Percentiles rank a stretch among this genome's conserved stretches.
These are phyloP conservation scores for Solanum aculeatissimum DNA, from an alignment of 305 asterid genomes.

Conservation along the genomic window DNA sequence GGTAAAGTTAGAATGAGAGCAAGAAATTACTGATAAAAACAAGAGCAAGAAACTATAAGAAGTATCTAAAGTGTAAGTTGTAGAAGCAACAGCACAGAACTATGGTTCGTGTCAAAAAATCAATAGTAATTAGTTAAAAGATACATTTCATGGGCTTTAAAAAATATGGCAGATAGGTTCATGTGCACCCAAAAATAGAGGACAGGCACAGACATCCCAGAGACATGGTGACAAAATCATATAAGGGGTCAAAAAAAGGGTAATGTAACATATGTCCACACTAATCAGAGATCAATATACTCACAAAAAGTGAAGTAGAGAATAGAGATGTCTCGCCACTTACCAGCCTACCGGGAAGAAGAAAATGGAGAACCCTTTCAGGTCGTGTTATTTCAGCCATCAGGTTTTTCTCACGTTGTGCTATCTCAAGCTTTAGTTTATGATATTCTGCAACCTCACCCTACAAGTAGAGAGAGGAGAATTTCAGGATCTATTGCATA, in stretches of 20 bases:
- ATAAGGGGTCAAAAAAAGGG: neutral
- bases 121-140: neutral
- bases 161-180: neutral
- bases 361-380: conserved; percentile 79
- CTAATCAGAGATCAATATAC: neutral
- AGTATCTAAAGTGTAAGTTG: neutral
- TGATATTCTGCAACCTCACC: conserved; percentile 89
- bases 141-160: neutral
- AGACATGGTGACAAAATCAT: neutral
- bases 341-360: conserved; percentile 97
- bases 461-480: conserved; percentile 24
- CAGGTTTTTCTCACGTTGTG: conserved; percentile 70
- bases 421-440: conserved; percentile 71
- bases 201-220: neutral
- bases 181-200: neutral
- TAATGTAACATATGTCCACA: neutral
- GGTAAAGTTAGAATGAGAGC: neutral
- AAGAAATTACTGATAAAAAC: neutral
- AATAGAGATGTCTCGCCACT: conserved; percentile 8
- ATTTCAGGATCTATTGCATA: neutral
- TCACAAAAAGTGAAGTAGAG: neutral
- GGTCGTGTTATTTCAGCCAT: conserved; percentile 88
- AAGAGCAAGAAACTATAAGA: neutral
- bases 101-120: neutral
- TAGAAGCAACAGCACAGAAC: neutral